These are phyloP conservation scores for Porogramme epimiltina DNA, from an alignment of 1,284 basidiomycete genomes.

Conservation along the genomic window DNA sequence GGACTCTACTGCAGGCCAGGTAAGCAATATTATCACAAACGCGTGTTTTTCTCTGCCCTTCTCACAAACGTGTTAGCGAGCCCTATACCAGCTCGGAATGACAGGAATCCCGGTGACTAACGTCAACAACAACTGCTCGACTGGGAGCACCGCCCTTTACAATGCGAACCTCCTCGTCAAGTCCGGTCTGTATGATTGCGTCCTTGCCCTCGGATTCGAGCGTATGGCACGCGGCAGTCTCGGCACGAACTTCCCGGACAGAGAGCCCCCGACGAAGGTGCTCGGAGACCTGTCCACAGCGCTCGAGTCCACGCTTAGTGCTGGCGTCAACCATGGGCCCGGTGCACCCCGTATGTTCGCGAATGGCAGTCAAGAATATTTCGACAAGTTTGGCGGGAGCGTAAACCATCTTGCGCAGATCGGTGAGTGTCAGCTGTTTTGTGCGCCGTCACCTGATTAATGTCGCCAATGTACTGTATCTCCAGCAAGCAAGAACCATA, in stretches of 20 bases:
- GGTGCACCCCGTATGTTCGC: conserved; percentile 75
- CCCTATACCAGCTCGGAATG: conserved; percentile 85
- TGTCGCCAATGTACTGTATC: too few species aligned
- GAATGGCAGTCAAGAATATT: conserved; percentile 81
- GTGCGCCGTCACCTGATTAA: too few species aligned
- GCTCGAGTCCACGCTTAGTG: conserved; percentile 51
- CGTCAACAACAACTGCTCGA: conserved; percentile 86
- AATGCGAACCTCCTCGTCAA: conserved; percentile 71
- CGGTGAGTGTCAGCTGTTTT: conserved; percentile 43
- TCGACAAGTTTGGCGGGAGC: conserved; percentile 72
- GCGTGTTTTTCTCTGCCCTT: not conserved
- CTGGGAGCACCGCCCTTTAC: conserved; percentile 75
- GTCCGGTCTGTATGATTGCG: conserved; percentile 73
- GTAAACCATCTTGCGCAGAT: conserved; percentile 77
- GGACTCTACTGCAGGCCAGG: conserved; percentile 83
- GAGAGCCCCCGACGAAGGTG: conserved; percentile 57
- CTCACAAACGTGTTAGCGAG: conserved; percentile 43
- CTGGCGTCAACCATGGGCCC: conserved; percentile 71
- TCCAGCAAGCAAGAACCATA: conserved; percentile 82
- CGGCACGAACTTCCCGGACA: conserved; percentile 70
- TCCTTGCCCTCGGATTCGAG: conserved; percentile 86
- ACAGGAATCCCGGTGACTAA: conserved; percentile 87
- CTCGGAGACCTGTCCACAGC: conserved; percentile 48
- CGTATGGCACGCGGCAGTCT: conserved; percentile 84
- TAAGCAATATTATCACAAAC: conserved; percentile 24